phyloP scores from a whole-genome alignment of 1,284 basidiomycete genomes.

The Microbotryum lychnidis-dioicae region DNA sequence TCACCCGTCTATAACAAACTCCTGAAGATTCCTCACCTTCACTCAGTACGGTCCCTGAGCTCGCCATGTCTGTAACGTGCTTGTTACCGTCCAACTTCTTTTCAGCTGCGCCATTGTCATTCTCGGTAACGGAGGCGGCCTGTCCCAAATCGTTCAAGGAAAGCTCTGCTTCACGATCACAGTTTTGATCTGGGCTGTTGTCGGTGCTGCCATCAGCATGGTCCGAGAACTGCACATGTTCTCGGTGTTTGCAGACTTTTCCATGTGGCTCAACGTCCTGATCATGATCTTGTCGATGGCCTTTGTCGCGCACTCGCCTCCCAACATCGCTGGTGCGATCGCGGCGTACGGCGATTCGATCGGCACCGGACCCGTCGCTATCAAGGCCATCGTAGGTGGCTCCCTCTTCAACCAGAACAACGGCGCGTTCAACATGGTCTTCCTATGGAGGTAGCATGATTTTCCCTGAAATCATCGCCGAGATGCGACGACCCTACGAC shows the following conservation, averaged over 20 bases:
- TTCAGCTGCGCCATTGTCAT: conserved; percentile 47
- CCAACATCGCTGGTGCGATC: conserved; percentile 50
- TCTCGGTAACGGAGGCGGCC: conserved; percentile 44
- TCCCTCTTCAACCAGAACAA: conserved; percentile 49
- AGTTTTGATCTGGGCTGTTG: conserved; percentile 50
- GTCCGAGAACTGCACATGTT: conserved; percentile 16
- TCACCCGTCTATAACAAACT: no score
- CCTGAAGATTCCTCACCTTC: no score
- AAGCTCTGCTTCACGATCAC: conserved; percentile 53
- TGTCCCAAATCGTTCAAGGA: conserved; percentile 47
- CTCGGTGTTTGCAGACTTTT: conserved; percentile 34
- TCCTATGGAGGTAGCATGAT: conserved; percentile 50
- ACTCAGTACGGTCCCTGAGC: conserved; percentile 46
- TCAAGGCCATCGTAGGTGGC: conserved; percentile 43
- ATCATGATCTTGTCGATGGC: conserved; percentile 53
- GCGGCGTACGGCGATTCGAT: conserved; percentile 41
- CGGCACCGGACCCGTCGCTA: conserved; percentile 45
- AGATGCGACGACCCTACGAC: conserved; percentile 62
- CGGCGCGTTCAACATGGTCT: conserved; percentile 55
- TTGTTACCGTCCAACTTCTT: conserved; percentile 53
- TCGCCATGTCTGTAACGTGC: conserved; percentile 42
- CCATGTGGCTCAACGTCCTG: conserved; percentile 42
- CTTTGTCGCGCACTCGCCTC: conserved; percentile 49
- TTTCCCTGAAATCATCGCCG: conserved; percentile 55
- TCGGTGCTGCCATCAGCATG: conserved; percentile 46